A percentile compares a stretch with the other conserved stretches of the same genome.
Conservation (phyloP, 2,329 filamentous ascomycete genomes). For the Hypoxylon sp. region DNA sequence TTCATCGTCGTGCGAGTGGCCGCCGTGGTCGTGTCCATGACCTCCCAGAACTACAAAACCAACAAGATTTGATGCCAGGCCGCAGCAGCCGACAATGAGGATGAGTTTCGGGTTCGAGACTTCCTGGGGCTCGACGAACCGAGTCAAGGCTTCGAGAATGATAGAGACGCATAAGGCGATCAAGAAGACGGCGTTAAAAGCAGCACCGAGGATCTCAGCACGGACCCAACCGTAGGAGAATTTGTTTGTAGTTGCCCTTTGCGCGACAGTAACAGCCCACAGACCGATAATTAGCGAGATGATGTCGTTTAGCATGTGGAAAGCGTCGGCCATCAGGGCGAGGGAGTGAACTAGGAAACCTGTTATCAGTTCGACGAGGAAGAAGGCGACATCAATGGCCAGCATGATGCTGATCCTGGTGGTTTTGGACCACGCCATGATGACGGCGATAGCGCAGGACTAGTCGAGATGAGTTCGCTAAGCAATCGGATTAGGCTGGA, state of each 20-base stretch:
- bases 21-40: constrained; percentile 80
- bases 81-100: constrained; percentile 88
- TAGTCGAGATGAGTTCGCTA: constrained; percentile 13
- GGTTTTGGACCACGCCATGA: constrained; percentile 92
- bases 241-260: constrained; percentile 86
- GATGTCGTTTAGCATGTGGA: constrained; percentile 99
- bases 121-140: constrained; percentile 90
- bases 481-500: constrained; percentile 12
- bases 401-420: constrained; percentile 94
- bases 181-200: constrained; percentile 97
- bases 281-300: constrained; percentile 92
- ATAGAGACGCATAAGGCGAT: constrained; percentile 97
- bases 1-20: constrained; percentile 63
- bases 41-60: constrained; percentile 94
- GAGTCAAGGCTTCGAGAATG: constrained; percentile 92
- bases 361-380: constrained; percentile 87
- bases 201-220: constrained; percentile 94
- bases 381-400: constrained; percentile 89
- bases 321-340: constrained; percentile 94
- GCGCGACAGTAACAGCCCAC: constrained; percentile 94
- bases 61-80: constrained; percentile 88
- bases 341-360: constrained; percentile 92
- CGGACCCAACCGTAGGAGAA: constrained; percentile 99
- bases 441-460: constrained; percentile 30
- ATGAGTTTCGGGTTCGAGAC: constrained; percentile 89